These are phyloP conservation scores for Diaporthe australafricana DNA, from an alignment of 2,329 filamentous ascomycete species.

Conservation along the genomic window DNA sequence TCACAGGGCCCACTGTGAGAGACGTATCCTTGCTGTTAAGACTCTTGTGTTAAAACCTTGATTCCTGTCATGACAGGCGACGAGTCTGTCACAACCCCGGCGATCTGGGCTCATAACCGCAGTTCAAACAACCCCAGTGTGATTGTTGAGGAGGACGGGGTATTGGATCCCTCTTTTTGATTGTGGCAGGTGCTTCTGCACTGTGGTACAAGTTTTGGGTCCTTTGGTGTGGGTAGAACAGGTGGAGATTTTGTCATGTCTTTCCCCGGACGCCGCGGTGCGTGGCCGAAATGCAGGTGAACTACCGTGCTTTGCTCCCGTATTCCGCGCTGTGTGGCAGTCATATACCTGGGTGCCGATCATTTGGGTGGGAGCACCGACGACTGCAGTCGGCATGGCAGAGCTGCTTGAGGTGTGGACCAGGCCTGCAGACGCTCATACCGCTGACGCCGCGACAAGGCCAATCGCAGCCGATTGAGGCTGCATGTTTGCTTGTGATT, in stretches of 20 bases:
- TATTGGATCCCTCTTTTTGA: neutral
- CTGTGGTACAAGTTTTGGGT: neutral
- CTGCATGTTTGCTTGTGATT: neutral
- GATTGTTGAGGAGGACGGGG: neutral
- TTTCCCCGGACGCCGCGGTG: conserved; percentile 1
- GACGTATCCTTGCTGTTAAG: conserved; percentile 1
- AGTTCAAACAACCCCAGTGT: neutral
- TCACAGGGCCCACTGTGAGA: conserved; percentile 26
- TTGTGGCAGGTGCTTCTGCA: neutral
- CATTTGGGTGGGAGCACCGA: neutral
- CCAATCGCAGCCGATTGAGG: neutral
- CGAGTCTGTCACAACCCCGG: neutral
- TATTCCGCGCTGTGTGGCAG: conserved; percentile 1
- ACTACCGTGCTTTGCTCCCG: neutral
- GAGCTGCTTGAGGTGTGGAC: conserved; percentile 8
- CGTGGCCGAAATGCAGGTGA: conserved; percentile 14
- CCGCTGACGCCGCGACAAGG: conserved; percentile 13
- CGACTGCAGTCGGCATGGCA: neutral
- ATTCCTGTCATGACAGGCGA: conserved; percentile 7
- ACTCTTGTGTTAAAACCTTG: conserved; percentile 22
- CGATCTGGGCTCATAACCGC: neutral
- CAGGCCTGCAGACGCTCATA: conserved; percentile 10
- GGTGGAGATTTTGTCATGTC: neutral
- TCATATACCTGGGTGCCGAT: conserved; percentile 5
- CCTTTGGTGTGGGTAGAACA: conserved; percentile 13